A percentile compares a stretch with the other conserved stretches of the same genome.
Evolutionary conservation across 2,329 filamentous ascomycete genomes (phyloP).

Genomic region (Penicillium sp.): DNA sequence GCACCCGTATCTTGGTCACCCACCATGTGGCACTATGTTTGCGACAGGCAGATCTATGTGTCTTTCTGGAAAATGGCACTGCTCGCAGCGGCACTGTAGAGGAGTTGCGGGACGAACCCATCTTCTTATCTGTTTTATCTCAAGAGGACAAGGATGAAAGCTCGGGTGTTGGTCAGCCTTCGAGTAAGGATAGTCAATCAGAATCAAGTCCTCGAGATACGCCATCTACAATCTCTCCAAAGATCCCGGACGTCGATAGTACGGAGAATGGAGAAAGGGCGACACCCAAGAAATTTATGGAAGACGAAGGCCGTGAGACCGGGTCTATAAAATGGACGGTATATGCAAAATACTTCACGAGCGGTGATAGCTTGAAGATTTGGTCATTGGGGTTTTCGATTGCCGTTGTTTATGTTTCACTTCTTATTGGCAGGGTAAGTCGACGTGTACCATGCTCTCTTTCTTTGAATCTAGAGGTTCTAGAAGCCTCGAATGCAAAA

Average conservation of each 20-base stretch:
- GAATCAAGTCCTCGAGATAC: neutral
- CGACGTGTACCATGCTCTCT: neutral
- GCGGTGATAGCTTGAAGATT: constrained; percentile 60
- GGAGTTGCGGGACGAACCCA: constrained; percentile 48
- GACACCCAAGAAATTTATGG: constrained; percentile 59
- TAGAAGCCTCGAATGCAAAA: too few species aligned
- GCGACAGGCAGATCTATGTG: constrained; percentile 67
- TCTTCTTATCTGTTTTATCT: constrained; percentile 36
- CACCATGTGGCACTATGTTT: constrained; percentile 73
- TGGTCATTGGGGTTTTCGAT: constrained; percentile 55
- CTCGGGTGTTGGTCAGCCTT: constrained; percentile 18
- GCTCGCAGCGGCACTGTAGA: constrained; percentile 62
- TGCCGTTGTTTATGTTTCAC: constrained; percentile 53
- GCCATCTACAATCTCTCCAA: neutral
- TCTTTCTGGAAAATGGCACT: constrained; percentile 66
- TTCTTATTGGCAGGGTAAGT: constrained; percentile 51
- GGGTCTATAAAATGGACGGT: constrained; percentile 65
- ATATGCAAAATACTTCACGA: constrained; percentile 66
- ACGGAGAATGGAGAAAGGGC: neutral
- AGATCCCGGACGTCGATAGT: neutral
- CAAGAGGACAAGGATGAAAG: constrained; percentile 43
- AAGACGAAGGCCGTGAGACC: constrained; percentile 67
- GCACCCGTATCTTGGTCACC: constrained; percentile 75
- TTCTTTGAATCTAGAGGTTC: neutral
- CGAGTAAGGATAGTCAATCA: neutral